phyloP scores from a whole-genome alignment of 805 yeast species.

The Nakazawaea ishiwadae region DNA sequence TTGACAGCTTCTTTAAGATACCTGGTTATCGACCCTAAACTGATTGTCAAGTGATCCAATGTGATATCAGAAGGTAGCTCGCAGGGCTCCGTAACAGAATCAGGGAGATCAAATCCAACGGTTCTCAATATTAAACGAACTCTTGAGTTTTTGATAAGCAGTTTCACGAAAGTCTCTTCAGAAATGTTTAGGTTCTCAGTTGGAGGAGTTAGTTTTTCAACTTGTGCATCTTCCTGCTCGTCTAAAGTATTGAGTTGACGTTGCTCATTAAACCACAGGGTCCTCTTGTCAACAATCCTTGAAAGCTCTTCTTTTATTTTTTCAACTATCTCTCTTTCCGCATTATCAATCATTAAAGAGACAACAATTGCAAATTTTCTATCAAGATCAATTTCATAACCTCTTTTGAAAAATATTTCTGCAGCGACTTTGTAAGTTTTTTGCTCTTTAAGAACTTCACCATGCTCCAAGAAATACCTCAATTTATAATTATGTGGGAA shows the following conservation, averaged over 20 bases:
- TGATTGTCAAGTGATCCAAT: conserved; percentile 27
- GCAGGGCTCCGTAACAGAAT: conserved; percentile 33
- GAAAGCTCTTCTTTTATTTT: conserved; percentile 37
- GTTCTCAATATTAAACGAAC: conserved; percentile 41
- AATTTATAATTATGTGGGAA: conserved; percentile 31
- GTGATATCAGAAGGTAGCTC: conserved; percentile 26
- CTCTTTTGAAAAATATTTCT: conserved; percentile 23
- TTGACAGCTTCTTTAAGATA: conserved; percentile 33
- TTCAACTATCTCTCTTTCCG: conserved; percentile 36
- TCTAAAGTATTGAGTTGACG: conserved; percentile 14
- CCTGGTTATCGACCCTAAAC: conserved; percentile 33
- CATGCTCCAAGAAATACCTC: conserved; percentile 53
- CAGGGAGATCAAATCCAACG: conserved; percentile 43
- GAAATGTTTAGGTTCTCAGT: background rate
- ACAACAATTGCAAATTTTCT: conserved; percentile 48
- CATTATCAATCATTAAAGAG: conserved; percentile 42
- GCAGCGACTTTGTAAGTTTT: conserved; percentile 13
- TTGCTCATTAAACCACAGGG: conserved; percentile 14
- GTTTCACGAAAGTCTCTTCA: conserved; percentile 14
- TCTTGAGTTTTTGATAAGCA: conserved; percentile 41
- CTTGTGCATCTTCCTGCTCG: no score
- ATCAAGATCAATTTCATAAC: conserved; percentile 30
- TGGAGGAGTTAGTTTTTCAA: background rate
- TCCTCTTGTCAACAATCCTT: conserved; percentile 23
- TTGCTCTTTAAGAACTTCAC: conserved; percentile 36